phyloP scores from a whole-genome alignment of 208 protist genomes.

The Acanthamoeba royreba region DNA sequence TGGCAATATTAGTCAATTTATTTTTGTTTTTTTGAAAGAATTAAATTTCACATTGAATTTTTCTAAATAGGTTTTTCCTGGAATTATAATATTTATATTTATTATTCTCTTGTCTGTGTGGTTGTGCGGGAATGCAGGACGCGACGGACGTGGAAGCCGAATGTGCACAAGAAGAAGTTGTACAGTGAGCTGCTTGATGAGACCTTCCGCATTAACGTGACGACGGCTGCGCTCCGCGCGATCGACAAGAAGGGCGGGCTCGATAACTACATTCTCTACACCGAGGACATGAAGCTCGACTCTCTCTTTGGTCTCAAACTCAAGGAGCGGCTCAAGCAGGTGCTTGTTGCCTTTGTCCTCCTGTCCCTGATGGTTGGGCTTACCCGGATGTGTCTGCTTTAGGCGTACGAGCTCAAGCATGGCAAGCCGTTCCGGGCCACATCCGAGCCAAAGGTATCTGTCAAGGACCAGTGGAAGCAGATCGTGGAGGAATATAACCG shows the following conservation, averaged over 20 bases:
- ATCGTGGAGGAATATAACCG: background rate
- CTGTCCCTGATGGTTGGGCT: background rate
- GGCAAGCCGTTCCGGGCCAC: background rate
- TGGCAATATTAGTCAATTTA: no score
- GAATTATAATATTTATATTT: no score
- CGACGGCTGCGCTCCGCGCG: background rate
- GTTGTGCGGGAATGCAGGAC: no score
- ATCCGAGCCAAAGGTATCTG: background rate
- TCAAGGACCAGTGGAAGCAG: background rate
- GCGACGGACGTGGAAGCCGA: slow-evolving; percentile 7
- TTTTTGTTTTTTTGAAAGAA: no score
- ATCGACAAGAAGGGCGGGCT: background rate
- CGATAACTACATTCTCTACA: background rate
- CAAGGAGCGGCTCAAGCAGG: background rate
- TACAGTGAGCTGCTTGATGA: background rate
- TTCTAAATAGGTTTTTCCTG: no score
- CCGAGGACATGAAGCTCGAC: background rate
- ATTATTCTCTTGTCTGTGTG: no score
- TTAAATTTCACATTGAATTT: no score
- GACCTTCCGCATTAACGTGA: background rate
- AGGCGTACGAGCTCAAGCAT: background rate
- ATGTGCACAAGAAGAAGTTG: slow-evolving; percentile 10
- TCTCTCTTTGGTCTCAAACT: background rate
- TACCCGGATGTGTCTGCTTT: background rate
- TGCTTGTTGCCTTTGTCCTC: background rate